Evolutionary conservation across 495 filamentous ascomycete species (phyloP).

Genomic region (Bathelium albidoporum): DNA sequence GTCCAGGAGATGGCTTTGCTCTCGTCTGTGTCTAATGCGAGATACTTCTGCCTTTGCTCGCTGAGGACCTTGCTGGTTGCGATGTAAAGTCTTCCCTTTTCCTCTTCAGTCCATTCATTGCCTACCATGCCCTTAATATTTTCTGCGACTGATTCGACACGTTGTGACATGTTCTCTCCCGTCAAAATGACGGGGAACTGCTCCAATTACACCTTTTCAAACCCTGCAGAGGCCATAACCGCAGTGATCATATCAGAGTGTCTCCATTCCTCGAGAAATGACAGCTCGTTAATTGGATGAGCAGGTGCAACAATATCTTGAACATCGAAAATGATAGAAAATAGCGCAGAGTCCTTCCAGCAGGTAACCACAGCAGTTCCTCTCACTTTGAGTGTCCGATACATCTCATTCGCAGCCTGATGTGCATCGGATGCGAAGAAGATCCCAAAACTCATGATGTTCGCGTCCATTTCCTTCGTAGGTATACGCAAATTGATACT

Average conservation of each 20-base stretch:
- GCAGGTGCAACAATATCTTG: background rate
- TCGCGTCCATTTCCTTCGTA: background rate
- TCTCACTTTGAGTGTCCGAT: conserved; percentile 30
- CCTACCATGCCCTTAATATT: background rate
- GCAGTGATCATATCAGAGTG: background rate
- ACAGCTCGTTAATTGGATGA: background rate
- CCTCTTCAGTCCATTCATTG: background rate
- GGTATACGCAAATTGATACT: background rate
- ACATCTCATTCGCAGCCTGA: conserved; percentile 22
- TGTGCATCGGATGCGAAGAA: conserved; percentile 26
- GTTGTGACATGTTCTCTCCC: background rate
- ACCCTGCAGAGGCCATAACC: background rate
- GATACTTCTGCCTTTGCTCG: background rate
- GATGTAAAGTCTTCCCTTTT: background rate
- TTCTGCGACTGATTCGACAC: background rate
- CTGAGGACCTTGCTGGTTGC: background rate
- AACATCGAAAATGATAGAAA: background rate
- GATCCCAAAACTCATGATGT: conserved; percentile 32
- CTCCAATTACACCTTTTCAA: background rate
- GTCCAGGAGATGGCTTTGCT: background rate
- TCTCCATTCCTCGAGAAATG: background rate
- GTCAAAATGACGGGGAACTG: background rate
- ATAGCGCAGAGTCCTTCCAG: conserved; percentile 19
- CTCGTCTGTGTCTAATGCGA: background rate
- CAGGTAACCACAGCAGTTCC: conserved; percentile 30